Evolutionary conservation across 2,329 filamentous ascomycete species (phyloP).

Genomic region (Coniochaeta prunicola): DNA sequence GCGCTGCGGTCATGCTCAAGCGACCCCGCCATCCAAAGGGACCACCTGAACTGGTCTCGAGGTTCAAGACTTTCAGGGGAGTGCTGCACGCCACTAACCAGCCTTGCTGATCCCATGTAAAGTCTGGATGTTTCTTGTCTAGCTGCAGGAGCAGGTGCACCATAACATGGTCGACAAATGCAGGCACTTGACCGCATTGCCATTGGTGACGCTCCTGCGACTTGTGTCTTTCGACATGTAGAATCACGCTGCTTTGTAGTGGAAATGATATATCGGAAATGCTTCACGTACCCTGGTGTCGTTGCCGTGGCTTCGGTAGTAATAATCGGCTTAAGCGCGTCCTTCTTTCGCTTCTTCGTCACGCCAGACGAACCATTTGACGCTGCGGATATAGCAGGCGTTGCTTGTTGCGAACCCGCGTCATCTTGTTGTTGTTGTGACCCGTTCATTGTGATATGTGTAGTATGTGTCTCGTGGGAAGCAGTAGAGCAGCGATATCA

Average conservation of each 20-base stretch:
- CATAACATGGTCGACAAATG: not conserved
- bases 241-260: not conserved
- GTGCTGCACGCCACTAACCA: not conserved
- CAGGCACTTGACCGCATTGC: not conserved
- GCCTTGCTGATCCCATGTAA: not conserved
- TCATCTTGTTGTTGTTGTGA: constrained; percentile 14
- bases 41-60: not conserved
- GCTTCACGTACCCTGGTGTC: constrained; percentile 27
- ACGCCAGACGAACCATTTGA: constrained; percentile 17
- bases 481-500: not conserved
- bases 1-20: constrained; percentile 3
- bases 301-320: constrained; percentile 48
- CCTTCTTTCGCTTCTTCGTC: constrained; percentile 70
- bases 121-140: not conserved
- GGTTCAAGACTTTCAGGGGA: not conserved
- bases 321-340: constrained; percentile 67
- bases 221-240: not conserved
- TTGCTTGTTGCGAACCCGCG: constrained; percentile 9
- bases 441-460: constrained; percentile 16
- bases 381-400: constrained; percentile 4
- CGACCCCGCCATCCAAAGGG: not conserved
- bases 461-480: not conserved
- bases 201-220: not conserved
- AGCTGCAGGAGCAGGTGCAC: not conserved
- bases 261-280: not conserved